Conservation (phyloP, 495 filamentous ascomycete species). For the Clavariopsis aquatica region DNA sequence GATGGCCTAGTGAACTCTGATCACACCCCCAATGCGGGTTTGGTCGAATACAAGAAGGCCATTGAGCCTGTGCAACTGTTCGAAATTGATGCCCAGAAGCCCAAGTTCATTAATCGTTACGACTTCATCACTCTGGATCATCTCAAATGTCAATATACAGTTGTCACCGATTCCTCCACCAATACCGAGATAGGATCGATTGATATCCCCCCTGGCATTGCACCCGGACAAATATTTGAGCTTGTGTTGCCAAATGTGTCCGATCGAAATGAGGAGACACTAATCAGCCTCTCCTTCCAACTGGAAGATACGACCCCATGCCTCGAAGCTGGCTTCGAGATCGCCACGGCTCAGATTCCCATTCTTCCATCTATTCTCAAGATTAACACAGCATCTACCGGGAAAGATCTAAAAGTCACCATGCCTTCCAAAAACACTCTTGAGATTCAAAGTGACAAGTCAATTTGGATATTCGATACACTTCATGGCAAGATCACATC, state of each 20-base stretch:
- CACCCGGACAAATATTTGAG: conserved; percentile 13
- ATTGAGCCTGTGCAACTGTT: conserved; percentile 54
- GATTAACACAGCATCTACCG: neutral
- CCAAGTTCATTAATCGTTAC: conserved; percentile 52
- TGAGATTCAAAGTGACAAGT: neutral
- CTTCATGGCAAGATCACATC: conserved; percentile 17
- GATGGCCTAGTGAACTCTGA: conserved; percentile 62
- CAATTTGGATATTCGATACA: conserved; percentile 16
- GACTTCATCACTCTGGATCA: conserved; percentile 56
- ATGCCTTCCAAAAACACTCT: neutral
- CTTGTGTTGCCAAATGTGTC: neutral
- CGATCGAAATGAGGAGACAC: conserved; percentile 12
- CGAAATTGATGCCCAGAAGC: neutral
- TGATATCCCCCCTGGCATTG: neutral
- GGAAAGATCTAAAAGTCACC: neutral
- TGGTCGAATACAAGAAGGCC: conserved; percentile 63
- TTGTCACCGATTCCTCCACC: conserved; percentile 34
- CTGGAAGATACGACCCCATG: conserved; percentile 5
- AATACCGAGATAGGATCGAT: neutral
- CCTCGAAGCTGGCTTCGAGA: conserved; percentile 6
- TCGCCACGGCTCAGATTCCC: conserved; percentile 33
- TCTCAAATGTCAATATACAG: conserved; percentile 42
- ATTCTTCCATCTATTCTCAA: neutral
- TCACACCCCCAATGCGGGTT: conserved; percentile 60
- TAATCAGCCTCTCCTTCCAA: conserved; percentile 24